Base-by-base conservation (phyloP, 176 grass and related monocot genomes). In the Cenchrus americanus region DNA sequence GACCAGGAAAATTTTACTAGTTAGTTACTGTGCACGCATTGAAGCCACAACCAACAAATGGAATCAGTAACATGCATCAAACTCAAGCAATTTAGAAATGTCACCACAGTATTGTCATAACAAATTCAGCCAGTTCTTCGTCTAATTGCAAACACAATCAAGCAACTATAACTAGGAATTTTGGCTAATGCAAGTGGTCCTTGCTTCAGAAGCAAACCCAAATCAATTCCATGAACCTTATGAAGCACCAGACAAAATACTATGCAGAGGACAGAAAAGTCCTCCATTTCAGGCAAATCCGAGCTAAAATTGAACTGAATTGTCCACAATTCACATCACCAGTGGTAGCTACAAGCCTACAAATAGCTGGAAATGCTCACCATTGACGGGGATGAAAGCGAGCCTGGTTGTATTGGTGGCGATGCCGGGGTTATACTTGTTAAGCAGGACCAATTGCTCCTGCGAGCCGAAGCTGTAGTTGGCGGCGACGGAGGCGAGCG, bases 381-480 rank as follows among this genome's bases (percentile, higher is more conserved):
- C 96, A 89, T 61, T 60, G 30, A 85, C 52, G 3, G 96, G 96
- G 68, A 99, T 86, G 74, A 71, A 99, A 18, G 90, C 77, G 61
- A 94, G 79, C 5, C 90, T 69, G 0, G 57, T 79, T 11, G 80
- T 61, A 17, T 21, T 80, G 5, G 60, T 73, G 60, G 88, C 75
- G 69, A 85, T 78, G 53, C 89, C 87, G 0, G 91, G 83, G 62
- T 96, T 99, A 62, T 96, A 99, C 77, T 83, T 57, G 18, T 46
- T 72, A 11, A 96, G 64, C 44, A 89, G 82, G 7, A 85, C 65
- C 69, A 87, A 0, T 75, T 87, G 80, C 68, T 51, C n/a, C 2
- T n/a, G 0, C 2, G 88, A 87, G 2, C 63, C 41, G 79, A 94
- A 88, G 12, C 74, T 71, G 75, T 72, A 54, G 18, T 13, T 52